A percentile compares a stretch with the other conserved stretches of the same genome.
Evolutionary conservation across 768 basidiomycete species (phyloP).

Genomic region (Lenzites betulinus): DNA sequence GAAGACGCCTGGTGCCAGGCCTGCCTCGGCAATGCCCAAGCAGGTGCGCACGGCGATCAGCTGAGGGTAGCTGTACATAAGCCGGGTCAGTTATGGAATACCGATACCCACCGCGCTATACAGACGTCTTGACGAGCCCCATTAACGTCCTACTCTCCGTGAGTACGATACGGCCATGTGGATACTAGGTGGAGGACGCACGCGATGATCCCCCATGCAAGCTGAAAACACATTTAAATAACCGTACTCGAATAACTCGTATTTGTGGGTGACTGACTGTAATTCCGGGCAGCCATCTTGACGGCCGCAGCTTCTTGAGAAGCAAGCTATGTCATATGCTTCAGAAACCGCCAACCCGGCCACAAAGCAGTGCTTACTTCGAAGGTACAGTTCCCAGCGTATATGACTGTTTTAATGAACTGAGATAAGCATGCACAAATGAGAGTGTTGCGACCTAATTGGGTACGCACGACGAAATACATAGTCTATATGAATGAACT

Average conservation of each 20-base stretch:
- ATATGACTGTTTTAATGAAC: constrained; percentile 33
- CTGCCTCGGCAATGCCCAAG: constrained; percentile 67
- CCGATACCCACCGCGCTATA: neutral
- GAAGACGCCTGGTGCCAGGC: constrained; percentile 68
- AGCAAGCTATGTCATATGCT: constrained; percentile 38
- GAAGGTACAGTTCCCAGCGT: constrained; percentile 70
- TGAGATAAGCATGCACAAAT: constrained; percentile 22
- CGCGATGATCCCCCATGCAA: constrained; percentile 68
- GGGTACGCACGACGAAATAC: constrained; percentile 62
- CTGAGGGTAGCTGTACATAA: constrained; percentile 51
- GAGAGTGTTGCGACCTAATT: too few species aligned
- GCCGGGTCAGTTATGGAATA: neutral
- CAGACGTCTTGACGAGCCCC: constrained; percentile 68
- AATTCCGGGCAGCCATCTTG: constrained; percentile 69
- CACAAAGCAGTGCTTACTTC: constrained; percentile 47
- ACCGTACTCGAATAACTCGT: neutral
- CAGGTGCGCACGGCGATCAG: constrained; percentile 56
- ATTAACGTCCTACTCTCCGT: constrained; percentile 51
- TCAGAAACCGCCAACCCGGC: neutral
- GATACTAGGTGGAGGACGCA: constrained; percentile 30
- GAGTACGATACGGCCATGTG: neutral
- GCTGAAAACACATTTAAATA: constrained; percentile 36
- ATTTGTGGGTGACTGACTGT: constrained; percentile 42
- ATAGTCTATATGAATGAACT: constrained; percentile 48
- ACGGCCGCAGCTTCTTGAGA: constrained; percentile 65